Evolutionary conservation across 228 moss, liverwort and hornwort species (phyloP).

Genomic region (Sphagnum magellanicum): DNA sequence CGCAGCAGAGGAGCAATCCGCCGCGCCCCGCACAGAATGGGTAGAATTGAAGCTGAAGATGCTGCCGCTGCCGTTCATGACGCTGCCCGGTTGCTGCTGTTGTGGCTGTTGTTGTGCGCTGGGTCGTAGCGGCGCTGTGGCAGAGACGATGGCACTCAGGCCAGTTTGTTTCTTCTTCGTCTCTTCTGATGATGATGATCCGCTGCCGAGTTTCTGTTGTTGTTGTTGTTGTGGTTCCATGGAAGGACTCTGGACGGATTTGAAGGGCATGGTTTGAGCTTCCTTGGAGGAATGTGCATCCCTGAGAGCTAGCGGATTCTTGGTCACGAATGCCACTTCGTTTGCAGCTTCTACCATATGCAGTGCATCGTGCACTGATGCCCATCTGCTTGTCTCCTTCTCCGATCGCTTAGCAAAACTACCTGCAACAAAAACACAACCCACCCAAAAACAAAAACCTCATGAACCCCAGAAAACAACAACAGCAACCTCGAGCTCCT

Average conservation of each 20-base stretch:
- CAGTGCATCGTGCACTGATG: conserved; percentile 32
- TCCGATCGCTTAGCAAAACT: too few relatives aligned
- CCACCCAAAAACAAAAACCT: too few relatives aligned
- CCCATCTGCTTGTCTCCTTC: conserved; percentile 15
- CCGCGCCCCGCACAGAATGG: conserved; percentile 31
- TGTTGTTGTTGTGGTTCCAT: conserved; percentile 8
- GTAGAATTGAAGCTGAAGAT: conserved; percentile 81
- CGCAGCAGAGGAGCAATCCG: conserved; percentile 17
- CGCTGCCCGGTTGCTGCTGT: too few relatives aligned
- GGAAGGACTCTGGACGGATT: conserved; percentile 35
- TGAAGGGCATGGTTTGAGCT: conserved; percentile 38
- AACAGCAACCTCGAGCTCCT: too few relatives aligned
- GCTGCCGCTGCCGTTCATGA: conserved; percentile 37
- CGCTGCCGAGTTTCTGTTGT: too few relatives aligned
- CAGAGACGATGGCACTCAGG: conserved; percentile 1
- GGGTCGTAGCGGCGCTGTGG: conserved; percentile 12
- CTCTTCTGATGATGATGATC: conserved; percentile 14
- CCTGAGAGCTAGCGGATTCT: conserved; percentile 50
- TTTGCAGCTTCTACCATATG: conserved; percentile 36
- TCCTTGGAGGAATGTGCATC: conserved; percentile 43
- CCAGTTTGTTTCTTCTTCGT: conserved; percentile 52
- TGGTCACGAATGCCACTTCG: conserved; percentile 57
- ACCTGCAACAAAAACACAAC: too few relatives aligned
- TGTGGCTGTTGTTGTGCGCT: conserved; percentile 4
- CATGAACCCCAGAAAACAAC: too few relatives aligned